Base-by-base conservation (phyloP, 805 yeast genomes). In the Wickerhamomyces queroliae region DNA sequence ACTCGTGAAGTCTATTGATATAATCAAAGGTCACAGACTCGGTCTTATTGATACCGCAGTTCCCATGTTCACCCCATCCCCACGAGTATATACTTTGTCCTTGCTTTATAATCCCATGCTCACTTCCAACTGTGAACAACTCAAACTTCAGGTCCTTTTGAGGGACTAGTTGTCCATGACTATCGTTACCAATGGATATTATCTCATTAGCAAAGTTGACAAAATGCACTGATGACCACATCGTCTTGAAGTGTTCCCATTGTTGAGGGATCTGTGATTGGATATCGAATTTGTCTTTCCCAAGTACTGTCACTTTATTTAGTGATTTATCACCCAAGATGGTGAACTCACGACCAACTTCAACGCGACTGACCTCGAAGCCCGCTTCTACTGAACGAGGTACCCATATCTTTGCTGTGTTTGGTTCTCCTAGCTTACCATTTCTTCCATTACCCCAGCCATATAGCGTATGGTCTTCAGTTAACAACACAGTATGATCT, bases 61-160 rank as follows among this genome's bases (percentile, higher is more conserved):
- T 91, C 0, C 99, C 99, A 59, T 91, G 99, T 54, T 93, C 98
- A 12, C 96, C 97, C 99, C 99, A 91, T 1, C 99, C 99, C 98
- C 98, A 93, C 2, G 90, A 72, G 39, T 54, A 64, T 0, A 89
- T 80, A 8, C 41, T 36, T 29, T 59, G 37, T 12, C 33, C 42
- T 3, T 31, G 34, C 3, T 49, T 37, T 7, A 75, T 49, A 15
- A 89, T 50, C 0, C 93, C 95, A 59, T 91, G 99, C 55, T 91
- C 98, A 58, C 95, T 86, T 0, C 99, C 99, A 6, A 76, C 70
- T 1, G 68, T 65, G 38, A 67, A 64, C 10, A 40, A 17, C 2
- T 38, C 35, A 23, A 35, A 25, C 2, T 39, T 13, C 2, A n/a
- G 4, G 2, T 24, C 33, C 13, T 36, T 31, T 16, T 39, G 43